These are phyloP conservation scores for Pseudogymnoascus sp. DNA, from an alignment of 2,329 filamentous ascomycete genomes.

Conservation along the genomic window DNA sequence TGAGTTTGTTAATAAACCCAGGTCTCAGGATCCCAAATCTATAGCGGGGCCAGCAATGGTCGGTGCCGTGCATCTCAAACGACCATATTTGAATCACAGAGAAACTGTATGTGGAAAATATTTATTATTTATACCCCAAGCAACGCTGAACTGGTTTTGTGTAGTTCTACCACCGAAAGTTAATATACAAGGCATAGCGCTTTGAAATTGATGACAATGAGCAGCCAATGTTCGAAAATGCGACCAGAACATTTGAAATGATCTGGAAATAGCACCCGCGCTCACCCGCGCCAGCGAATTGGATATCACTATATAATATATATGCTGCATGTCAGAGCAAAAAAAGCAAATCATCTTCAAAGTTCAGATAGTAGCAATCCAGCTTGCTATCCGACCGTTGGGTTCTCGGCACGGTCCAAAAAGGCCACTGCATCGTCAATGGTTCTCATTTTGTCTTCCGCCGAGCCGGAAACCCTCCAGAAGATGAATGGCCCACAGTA, in stretches of 20 bases:
- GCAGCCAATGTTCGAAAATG: not conserved
- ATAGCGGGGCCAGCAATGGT: not conserved
- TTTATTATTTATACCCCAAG: not conserved
- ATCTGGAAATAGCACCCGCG: not conserved
- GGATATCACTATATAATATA: constrained; percentile 4
- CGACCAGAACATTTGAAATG: constrained; percentile 2
- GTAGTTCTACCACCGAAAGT: not conserved
- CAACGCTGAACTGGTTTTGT: not conserved
- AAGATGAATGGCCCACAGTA: constrained; percentile 29
- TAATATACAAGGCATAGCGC: not conserved
- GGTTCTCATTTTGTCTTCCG: not conserved
- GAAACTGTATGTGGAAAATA: not conserved
- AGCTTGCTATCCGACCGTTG: not conserved
- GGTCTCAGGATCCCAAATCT: not conserved
- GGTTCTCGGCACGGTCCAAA: not conserved
- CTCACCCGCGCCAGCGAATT: not conserved
- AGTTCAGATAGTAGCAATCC: not conserved
- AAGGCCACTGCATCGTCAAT: not conserved
- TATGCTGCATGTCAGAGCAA: not conserved
- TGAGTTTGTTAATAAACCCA: not conserved
- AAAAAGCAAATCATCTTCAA: not conserved
- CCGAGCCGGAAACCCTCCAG: constrained; percentile 23
- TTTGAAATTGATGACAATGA: not conserved
- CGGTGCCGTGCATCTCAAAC: not conserved
- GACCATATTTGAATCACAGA: not conserved